Base-by-base conservation (phyloP, 352 stramenopile species). In the Thraustochytrium striatum region DNA sequence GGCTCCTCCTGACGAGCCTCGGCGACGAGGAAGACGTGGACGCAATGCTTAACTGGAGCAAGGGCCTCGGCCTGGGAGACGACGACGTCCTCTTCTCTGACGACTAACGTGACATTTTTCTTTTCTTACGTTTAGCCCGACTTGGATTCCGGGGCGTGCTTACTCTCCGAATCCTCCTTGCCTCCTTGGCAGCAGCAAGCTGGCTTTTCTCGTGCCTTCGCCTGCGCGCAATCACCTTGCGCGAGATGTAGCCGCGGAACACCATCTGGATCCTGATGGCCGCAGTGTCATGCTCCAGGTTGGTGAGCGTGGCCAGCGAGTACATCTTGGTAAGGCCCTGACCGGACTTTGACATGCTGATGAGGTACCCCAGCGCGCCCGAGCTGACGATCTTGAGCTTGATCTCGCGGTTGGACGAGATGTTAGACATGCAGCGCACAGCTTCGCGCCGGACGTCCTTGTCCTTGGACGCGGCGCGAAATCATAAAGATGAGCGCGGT, bases 241-340 rank as follows among this genome's bases (percentile, higher is more conserved):
- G 65, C 16, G 39, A 30, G 21, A 72, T 9, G 35, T 75, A 72
- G 2, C 65, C 65, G 11, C 65, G 65, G 50, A 75, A 75, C 41
- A 75, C 65, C 65, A 75, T 75, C 52, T 75, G 65, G 36, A 75
- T 75, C 5, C 65, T 21, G 25, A 75, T 75, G 13, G 65, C 65
- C 21, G 65, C 65, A 5, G 65, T 75, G 28, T 75, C 65, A 30
- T 75, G 65, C 65, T 75, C 19, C 35, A 75, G 36, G 25, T 19
- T 50, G 8, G 65, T 61, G n/a, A 75, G 52, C 32, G 65, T 75
- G 28, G 43, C 19, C 35, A 75, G 47, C 21, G 65, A 39, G 32
- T 75, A 75, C 7, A 75, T 8, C 36, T 75, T 75, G 8, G 41
- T 61, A 3, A 36, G 65, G 19, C 65, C 65, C 11, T n/a, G 19